These are phyloP conservation scores for Hypoxylon fragiforme DNA, from an alignment of 495 filamentous ascomycete species.

Conservation along the genomic window DNA sequence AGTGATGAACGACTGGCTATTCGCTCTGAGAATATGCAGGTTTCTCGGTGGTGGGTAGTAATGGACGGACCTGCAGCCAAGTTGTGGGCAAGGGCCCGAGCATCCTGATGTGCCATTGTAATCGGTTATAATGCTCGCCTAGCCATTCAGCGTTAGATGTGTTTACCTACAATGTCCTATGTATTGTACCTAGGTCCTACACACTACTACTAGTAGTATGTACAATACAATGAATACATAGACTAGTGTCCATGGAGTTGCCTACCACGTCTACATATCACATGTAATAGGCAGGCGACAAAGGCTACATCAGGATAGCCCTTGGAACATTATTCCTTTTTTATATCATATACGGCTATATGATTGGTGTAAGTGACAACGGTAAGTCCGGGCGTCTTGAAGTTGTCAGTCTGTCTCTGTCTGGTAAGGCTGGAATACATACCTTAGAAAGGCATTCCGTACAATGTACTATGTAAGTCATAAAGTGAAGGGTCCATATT, in stretches of 20 bases:
- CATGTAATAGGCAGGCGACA: conserved; percentile 12
- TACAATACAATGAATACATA: too few relatives aligned
- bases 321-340: conserved; percentile 6
- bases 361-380: conserved; percentile 15
- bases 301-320: conserved; percentile 8
- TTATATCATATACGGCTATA: conserved; percentile 21
- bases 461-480: not conserved
- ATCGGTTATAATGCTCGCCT: conserved; percentile 11
- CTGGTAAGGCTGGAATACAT: too few relatives aligned
- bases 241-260: too few relatives aligned
- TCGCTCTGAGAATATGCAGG: conserved; percentile 15
- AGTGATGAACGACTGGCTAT: conserved; percentile 13
- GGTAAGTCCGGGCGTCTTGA: conserved; percentile 24
- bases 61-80: conserved; percentile 26
- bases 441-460: too few relatives aligned
- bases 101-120: conserved; percentile 24
- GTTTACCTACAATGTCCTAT: too few relatives aligned
- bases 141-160: conserved; percentile 9
- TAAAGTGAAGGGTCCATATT: too few relatives aligned
- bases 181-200: too few relatives aligned
- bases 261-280: conserved; percentile 8
- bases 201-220: too few relatives aligned
- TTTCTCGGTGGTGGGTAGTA: conserved; percentile 14
- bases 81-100: conserved; percentile 13
- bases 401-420: too few relatives aligned